Conservation (phyloP, 2,329 filamentous ascomycete species). For the Paraphoma sp. region DNA sequence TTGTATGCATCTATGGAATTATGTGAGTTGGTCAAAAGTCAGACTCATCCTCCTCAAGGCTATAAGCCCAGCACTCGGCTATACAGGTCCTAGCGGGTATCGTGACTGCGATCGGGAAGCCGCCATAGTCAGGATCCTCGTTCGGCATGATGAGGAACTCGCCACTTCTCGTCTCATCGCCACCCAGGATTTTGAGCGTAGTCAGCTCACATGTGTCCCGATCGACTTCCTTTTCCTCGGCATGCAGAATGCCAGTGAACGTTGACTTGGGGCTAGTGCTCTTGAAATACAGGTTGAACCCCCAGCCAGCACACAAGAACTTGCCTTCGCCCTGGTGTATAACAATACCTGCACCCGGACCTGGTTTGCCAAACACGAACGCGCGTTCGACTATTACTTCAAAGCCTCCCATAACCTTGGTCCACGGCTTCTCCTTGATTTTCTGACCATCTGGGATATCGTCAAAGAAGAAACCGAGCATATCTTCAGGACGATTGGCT, state of each 20-base stretch:
- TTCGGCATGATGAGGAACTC: constrained; percentile 62
- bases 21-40: constrained; percentile 11
- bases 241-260: constrained; percentile 54
- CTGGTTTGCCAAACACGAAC: constrained; percentile 56
- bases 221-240: constrained; percentile 52
- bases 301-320: constrained; percentile 56
- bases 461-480: constrained; percentile 55
- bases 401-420: constrained; percentile 43
- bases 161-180: constrained; percentile 58
- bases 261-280: constrained; percentile 33
- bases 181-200: constrained; percentile 50
- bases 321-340: constrained; percentile 48
- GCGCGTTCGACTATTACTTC: constrained; percentile 51
- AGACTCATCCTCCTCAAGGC: constrained; percentile 28
- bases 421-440: constrained; percentile 38
- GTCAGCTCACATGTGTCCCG: constrained; percentile 45
- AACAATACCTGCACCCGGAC: constrained; percentile 52
- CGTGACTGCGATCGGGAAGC: constrained; percentile 62
- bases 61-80: constrained; percentile 34
- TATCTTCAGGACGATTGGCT: constrained; percentile 29
- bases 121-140: constrained; percentile 63
- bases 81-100: constrained; percentile 57
- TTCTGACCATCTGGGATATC: constrained; percentile 37
- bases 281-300: constrained; percentile 51
- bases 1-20: not conserved